phyloP scores from a whole-genome alignment of 108 stramenopile genomes.

The Schizochytrium sp. region DNA sequence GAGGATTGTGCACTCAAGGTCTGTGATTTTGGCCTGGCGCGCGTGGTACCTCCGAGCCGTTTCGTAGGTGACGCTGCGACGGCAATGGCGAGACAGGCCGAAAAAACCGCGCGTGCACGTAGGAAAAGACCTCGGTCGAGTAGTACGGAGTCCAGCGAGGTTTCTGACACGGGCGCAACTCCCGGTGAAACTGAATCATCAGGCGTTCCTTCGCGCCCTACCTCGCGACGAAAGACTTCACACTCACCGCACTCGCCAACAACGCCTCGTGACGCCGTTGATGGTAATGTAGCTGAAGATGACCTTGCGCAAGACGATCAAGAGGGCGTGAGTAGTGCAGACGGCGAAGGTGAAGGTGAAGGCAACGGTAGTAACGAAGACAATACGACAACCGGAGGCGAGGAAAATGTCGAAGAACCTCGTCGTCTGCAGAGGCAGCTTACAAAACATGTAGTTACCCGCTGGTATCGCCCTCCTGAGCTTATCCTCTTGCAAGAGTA shows the following conservation, averaged over 20 bases:
- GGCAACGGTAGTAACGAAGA: no score
- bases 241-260: not conserved
- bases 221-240: constrained; percentile 59
- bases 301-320: not conserved
- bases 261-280: not conserved
- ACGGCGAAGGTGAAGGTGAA: not conserved
- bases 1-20: constrained; percentile 98
- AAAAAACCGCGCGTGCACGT: constrained; percentile 1
- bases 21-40: constrained; percentile 97
- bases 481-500: constrained; percentile 95
- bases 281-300: not conserved
- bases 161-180: not conserved
- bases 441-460: constrained; percentile 97
- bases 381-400: not conserved
- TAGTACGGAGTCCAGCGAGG: not conserved
- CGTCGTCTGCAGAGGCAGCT: constrained; percentile 85
- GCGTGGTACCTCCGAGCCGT: constrained; percentile 79
- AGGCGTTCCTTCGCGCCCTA: not conserved
- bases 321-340: constrained; percentile 20
- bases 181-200: not conserved
- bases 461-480: constrained; percentile 99
- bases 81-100: constrained; percentile 22
- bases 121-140: not conserved
- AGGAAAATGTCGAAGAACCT: constrained; percentile 19
- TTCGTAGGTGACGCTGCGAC: constrained; percentile 23